phyloP scores from a whole-genome alignment of 73 alveolate genomes.

The Paramecium tetraurelia region DNA sequence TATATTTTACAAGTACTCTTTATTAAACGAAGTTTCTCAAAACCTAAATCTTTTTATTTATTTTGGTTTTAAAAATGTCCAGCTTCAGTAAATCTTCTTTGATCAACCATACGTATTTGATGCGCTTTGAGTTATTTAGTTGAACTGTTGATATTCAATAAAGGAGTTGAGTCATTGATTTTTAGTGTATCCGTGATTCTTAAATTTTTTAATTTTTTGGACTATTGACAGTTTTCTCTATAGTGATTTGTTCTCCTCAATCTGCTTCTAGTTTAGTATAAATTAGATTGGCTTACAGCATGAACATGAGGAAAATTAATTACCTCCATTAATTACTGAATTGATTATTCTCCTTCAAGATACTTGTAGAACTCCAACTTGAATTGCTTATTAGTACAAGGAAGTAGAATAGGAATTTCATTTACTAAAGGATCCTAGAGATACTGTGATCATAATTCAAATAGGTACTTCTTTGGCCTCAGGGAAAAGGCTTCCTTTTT shows the following conservation, averaged over 20 bases:
- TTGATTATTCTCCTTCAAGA: constrained; percentile 17
- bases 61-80: not conserved
- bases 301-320: constrained; percentile 3
- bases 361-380: constrained; percentile 12
- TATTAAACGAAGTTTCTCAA: not conserved
- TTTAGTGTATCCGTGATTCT: not conserved
- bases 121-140: not conserved
- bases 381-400: not conserved
- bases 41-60: not conserved
- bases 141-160: not conserved
- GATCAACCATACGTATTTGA: not conserved
- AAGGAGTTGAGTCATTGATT: not conserved
- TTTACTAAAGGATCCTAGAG: constrained; percentile 11
- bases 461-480: not conserved
- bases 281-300: not conserved
- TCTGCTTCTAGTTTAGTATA: not conserved
- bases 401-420: not conserved
- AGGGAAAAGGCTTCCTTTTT: not conserved
- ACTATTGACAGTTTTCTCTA: not conserved
- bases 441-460: not conserved
- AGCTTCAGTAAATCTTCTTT: constrained; percentile 36
- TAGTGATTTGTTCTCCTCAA: not conserved
- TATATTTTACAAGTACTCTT: not conserved
- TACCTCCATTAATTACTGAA: not conserved
- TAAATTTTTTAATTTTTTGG: not conserved